Base-by-base conservation (phyloP, 2,329 filamentous ascomycete species). In the Gnomoniopsis sp. region DNA sequence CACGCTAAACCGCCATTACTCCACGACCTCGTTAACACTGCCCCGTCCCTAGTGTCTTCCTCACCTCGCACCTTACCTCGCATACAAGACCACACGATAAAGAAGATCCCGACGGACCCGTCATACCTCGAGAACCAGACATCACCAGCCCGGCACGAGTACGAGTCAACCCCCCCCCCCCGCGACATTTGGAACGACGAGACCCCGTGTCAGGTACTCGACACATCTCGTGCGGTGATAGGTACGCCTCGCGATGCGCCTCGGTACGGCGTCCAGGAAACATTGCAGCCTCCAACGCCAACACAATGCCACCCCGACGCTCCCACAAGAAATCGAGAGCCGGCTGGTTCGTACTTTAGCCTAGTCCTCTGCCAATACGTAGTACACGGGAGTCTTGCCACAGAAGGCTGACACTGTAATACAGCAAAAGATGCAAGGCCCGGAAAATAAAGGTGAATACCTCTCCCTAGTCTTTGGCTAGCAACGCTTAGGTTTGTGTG, bases 251-350 rank as follows among this genome's bases (percentile, higher is more conserved):
- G 59, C 52, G 34, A 59, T 55, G 59, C 46, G 43, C 51, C 48
- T 55, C 43, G n/a, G 44, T 19, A 47, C 44, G 44, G 19, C 19
- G 22, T 21, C 14, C 44, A 12, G 26, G 22, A 22, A 26, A 12
- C 6, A 50, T 1, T 17, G 33, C 6, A 50, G n/a, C 26, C 22
- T 15, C 26, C 48, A 19, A 34, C n/a, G 26, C 48, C 48, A 34
- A 21, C 58, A 64, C 50, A 49, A 88, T 88, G 85, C 83, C 86
- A 61, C 85, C 86, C 33, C 77, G 86, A 67, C 79, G 85, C 69
- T 87, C 86, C 46, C 87, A 89, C 72, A 89, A 87, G 69, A 89
- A 88, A 75, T 88, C 85, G 58, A 80, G 87, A 64, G 81, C 85
- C 53, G 87, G 87, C 49, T 89, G 87, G 66, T 56, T 14, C 49